phyloP scores from a whole-genome alignment of 2,329 filamentous ascomycete genomes.

The Cordyceps tenuipes region DNA sequence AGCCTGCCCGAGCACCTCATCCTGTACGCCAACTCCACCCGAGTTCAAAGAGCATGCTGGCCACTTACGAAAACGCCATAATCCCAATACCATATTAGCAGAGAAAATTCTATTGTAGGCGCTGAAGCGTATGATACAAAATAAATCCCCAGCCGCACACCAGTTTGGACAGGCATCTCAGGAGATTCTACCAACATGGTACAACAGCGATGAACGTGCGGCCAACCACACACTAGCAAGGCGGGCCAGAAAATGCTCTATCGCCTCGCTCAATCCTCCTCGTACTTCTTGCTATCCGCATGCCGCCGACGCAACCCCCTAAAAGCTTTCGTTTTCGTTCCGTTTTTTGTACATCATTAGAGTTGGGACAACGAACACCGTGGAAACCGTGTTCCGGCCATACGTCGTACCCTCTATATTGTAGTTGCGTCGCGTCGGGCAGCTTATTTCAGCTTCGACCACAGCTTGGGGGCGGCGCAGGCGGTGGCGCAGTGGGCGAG shows the following conservation, averaged over 20 bases:
- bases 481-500: constrained; percentile 88
- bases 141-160: constrained; percentile 1
- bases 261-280: neutral
- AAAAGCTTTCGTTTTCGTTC: neutral
- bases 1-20: too few species aligned
- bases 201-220: constrained; percentile 5
- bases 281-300: neutral
- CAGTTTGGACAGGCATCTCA: neutral
- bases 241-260: neutral
- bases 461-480: constrained; percentile 95
- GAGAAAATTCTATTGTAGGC: constrained; percentile 13
- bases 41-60: neutral
- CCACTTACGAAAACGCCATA: neutral
- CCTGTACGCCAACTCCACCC: too few species aligned
- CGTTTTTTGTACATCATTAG: constrained; percentile 9
- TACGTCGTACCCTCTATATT: neutral
- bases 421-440: neutral
- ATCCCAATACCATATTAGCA: neutral
- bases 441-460: constrained; percentile 79
- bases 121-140: constrained; percentile 14
- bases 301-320: neutral
- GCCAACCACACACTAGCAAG: neutral
- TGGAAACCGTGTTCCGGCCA: neutral
- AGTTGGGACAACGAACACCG: constrained; percentile 1
- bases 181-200: neutral